Evolutionary conservation across 306 rosid species (phyloP).

Genomic region (Rubus idaeus): DNA sequence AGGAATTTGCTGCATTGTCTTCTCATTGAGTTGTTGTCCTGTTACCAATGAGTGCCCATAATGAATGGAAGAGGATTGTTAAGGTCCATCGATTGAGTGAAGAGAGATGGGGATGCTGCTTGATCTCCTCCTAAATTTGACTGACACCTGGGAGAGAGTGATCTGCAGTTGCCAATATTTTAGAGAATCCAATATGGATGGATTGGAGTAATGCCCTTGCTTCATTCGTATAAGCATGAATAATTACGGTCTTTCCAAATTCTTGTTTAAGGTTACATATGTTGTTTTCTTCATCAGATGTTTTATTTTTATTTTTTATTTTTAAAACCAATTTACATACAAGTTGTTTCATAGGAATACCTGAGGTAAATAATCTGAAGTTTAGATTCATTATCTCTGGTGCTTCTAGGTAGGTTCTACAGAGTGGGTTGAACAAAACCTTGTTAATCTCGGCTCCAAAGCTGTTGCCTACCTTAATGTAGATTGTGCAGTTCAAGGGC

Average conservation of each 20-base stretch:
- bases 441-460: conserved; percentile 69
- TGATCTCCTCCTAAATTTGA: not conserved
- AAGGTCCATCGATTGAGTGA: not conserved
- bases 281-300: conserved; percentile 17
- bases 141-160: not conserved
- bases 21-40: not conserved
- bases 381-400: conserved; percentile 26
- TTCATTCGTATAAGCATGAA: not conserved
- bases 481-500: conserved; percentile 95
- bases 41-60: not conserved
- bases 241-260: not conserved
- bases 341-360: not conserved
- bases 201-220: not conserved
- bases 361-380: not conserved
- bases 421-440: conserved; percentile 98
- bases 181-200: conserved; percentile 1
- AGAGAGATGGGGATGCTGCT: not conserved
- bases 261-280: not conserved
- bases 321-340: not conserved
- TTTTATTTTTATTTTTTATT: not conserved
- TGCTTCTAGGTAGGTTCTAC: conserved; percentile 82
- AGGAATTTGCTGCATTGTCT: not conserved
- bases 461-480: conserved; percentile 93
- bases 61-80: not conserved
- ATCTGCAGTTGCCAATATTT: not conserved